Evolutionary conservation across 176 grass and related monocot genomes (phyloP).

Genomic region (Elaeis guineensis): DNA sequence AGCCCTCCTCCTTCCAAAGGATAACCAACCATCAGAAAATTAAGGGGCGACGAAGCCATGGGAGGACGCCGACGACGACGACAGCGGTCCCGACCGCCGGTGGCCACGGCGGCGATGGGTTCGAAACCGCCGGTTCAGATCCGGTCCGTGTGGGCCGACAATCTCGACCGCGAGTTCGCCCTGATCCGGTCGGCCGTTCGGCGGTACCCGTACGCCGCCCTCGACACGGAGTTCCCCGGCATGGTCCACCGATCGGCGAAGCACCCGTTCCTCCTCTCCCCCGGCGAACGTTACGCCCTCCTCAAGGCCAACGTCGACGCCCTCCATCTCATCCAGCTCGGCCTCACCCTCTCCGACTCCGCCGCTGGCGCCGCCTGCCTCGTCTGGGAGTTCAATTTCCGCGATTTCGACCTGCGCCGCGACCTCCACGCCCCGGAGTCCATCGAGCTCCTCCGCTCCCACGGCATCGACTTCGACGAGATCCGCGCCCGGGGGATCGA

Average conservation of each 20-base stretch:
- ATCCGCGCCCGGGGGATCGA: background rate
- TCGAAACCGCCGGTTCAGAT: background rate
- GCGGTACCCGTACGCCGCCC: background rate
- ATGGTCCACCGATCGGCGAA: background rate
- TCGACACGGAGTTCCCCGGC: conserved; percentile 15
- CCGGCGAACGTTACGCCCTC: background rate
- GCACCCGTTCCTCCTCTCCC: background rate
- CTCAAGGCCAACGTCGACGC: conserved; percentile 6
- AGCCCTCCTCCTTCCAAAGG: too few species aligned
- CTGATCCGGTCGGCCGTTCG: background rate
- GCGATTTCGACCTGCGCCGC: background rate
- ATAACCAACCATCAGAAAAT: too few species aligned
- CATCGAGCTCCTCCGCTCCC: background rate
- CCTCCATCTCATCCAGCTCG: background rate
- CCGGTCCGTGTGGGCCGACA: background rate
- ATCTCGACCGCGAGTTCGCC: background rate
- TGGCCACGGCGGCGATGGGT: too few species aligned
- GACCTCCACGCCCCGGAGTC: background rate
- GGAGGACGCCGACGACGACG: too few species aligned
- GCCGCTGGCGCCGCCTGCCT: background rate
- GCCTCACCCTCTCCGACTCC: conserved; percentile 5
- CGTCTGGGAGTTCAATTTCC: conserved; percentile 10
- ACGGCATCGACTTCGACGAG: background rate
- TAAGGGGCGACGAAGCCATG: too few species aligned
- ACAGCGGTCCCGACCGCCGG: too few species aligned